A percentile compares a stretch with the other conserved stretches of the same genome.
Evolutionary conservation across 305 asterid genomes (phyloP).

Genomic region (Rubia peregrina): DNA sequence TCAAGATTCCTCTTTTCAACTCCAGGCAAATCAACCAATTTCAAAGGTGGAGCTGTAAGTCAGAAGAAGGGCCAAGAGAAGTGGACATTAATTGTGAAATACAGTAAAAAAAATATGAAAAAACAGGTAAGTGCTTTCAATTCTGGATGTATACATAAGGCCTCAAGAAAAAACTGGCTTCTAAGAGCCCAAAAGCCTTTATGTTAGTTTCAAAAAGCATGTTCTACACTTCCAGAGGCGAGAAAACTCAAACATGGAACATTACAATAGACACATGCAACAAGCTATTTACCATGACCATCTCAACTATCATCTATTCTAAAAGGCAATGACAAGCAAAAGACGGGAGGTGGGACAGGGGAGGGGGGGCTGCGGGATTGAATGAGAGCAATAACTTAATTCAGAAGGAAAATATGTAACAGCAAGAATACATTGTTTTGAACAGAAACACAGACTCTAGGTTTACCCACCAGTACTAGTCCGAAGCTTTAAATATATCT

Average conservation of each 20-base stretch:
- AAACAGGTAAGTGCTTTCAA: neutral
- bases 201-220: neutral
- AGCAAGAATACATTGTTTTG: too few relatives aligned
- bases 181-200: neutral
- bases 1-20: constrained; percentile 73
- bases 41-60: constrained; percentile 71
- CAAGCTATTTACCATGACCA: neutral
- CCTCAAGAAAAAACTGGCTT: neutral
- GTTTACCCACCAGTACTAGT: constrained; percentile 77
- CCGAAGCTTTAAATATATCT: constrained; percentile 82
- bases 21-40: constrained; percentile 88
- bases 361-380: neutral
- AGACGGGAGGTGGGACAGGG: neutral
- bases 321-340: neutral
- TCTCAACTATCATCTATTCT: neutral
- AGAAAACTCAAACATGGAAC: neutral
- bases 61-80: constrained; percentile 27
- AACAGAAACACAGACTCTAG: neutral
- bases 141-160: neutral
- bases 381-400: neutral
- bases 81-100: constrained; percentile 12
- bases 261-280: neutral
- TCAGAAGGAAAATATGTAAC: neutral
- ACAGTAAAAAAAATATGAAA: neutral
- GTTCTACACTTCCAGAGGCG: neutral